A percentile compares a stretch with the other conserved stretches of the same genome.
Conservation (phyloP, 805 yeast genomes). For the Pichia membranifaciens region DNA sequence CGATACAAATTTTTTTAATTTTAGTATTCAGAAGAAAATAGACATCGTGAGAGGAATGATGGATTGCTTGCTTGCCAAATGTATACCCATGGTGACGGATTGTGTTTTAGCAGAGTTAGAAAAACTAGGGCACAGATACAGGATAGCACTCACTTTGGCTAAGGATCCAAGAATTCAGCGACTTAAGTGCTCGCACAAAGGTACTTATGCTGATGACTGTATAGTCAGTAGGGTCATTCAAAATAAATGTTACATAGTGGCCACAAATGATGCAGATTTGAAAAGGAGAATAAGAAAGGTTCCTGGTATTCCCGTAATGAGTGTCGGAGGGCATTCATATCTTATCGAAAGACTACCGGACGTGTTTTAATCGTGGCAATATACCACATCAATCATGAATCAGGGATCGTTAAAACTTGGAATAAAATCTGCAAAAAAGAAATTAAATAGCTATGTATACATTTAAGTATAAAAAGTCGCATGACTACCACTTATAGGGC, state of each 20-base stretch:
- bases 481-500: too few species aligned
- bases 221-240: conserved; percentile 87
- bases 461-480: too few species aligned
- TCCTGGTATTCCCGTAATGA: conserved; percentile 95
- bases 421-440: too few species aligned
- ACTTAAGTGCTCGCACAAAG: conserved; percentile 84
- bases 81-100: conserved; percentile 93
- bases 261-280: conserved; percentile 95
- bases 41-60: conserved; percentile 95
- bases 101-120: conserved; percentile 98
- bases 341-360: conserved; percentile 94
- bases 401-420: too few species aligned
- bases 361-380: conserved; percentile 56
- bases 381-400: too few species aligned
- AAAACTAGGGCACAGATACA: conserved; percentile 87
- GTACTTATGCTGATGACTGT: conserved; percentile 98
- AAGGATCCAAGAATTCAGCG: conserved; percentile 89
- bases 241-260: conserved; percentile 95
- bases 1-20: conserved; percentile 95
- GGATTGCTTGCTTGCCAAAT: conserved; percentile 91
- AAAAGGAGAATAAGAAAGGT: conserved; percentile 91
- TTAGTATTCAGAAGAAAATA: conserved; percentile 91
- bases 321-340: conserved; percentile 90
- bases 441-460: too few species aligned
- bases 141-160: conserved; percentile 89